Percentiles rank a stretch among this genome's conserved stretches.
Evolutionary conservation across 805 yeast genomes (phyloP).

Genomic region (Starmera quercuum): DNA sequence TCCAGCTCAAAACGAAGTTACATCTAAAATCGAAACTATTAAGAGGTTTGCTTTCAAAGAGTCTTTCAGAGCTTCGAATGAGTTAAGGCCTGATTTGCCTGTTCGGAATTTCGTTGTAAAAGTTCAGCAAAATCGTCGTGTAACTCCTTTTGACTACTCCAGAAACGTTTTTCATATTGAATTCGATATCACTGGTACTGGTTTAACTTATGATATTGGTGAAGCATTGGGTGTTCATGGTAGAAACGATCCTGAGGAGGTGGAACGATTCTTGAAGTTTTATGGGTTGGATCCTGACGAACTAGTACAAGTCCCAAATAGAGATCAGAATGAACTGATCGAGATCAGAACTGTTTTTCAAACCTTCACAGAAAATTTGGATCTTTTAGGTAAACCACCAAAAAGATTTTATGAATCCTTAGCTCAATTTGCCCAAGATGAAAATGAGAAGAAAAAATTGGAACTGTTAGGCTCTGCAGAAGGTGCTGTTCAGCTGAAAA

Average conservation of each 20-base stretch:
- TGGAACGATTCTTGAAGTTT: conserved; percentile 56
- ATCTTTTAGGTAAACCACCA: conserved; percentile 91
- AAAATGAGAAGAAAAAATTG: conserved; percentile 53
- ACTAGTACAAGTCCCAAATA: conserved; percentile 63
- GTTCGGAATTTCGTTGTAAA: conserved; percentile 78
- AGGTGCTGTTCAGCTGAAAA: conserved; percentile 81
- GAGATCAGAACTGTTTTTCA: conserved; percentile 83
- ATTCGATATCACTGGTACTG: conserved; percentile 86
- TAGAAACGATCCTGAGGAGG: conserved; percentile 61
- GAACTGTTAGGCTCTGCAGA: conserved; percentile 62
- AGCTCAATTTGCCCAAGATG: conserved; percentile 65
- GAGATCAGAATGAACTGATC: conserved; percentile 44
- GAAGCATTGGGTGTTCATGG: conserved; percentile 97
- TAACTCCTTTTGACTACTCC: conserved; percentile 83
- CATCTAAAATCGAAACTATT: conserved; percentile 44
- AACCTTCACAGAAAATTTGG: conserved; percentile 71
- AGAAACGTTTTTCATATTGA: conserved; percentile 96
- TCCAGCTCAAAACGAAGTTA: conserved; percentile 32
- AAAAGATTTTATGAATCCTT: conserved; percentile 87
- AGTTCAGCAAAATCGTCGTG: conserved; percentile 86
- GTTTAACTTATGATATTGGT: conserved; percentile 86
- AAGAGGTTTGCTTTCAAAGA: conserved; percentile 75
- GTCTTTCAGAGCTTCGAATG: conserved; percentile 51
- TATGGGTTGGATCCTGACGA: conserved; percentile 70
- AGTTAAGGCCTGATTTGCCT: conserved; percentile 85